Evolutionary conservation across 495 filamentous ascomycete species (phyloP), one percentile per base, ranked within the genome.

Genomic region (Daldinia decipiens): DNA sequence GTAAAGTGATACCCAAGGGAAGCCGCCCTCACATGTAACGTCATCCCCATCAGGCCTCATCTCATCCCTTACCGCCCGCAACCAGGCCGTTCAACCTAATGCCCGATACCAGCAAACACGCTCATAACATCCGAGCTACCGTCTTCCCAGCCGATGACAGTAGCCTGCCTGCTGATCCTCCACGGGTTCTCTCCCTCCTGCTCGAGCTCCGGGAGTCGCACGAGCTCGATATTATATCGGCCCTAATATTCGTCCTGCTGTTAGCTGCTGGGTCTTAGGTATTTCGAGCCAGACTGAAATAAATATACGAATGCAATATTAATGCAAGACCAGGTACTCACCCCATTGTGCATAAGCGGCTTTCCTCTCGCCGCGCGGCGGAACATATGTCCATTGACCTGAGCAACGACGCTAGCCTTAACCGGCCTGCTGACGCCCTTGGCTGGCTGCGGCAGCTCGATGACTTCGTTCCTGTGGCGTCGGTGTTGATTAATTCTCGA

Each of bases 151-250:
- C 13, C 29, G 4, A 62, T 5, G 9, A 59, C 13, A 5, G 62
- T 58, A 11, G 12, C 43, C 5, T 71, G 73, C 26, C 62, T 75
- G 21, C 65, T 74, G 29, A 79, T 70, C 3, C 77, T 61, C 77
- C 76, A 79, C 0, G 76, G 76, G 34, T 79, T 78, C 13, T 67
- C 26, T 7, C 74, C 76, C 34, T 73, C 60, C 11, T 57, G 13
- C 61, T 79, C 77, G 1, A 79, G 57, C 31, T 68, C 72, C 0
- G 63, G 43, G 11, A 75, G 47, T 8, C 74, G 47, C 26, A 66
- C 39, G 4, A 79, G 61, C 11, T 76, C 72, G 15, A 72, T 36
- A 11, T 55, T 17, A 38, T 73, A 69, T 5, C 66, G 59, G 36
- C 65, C 65, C 65, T 69, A n/a, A 47, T 47, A 9, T 12, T 47